phyloP scores from a whole-genome alignment of 2,329 filamentous ascomycete genomes.

The Setomelanomma holmii region DNA sequence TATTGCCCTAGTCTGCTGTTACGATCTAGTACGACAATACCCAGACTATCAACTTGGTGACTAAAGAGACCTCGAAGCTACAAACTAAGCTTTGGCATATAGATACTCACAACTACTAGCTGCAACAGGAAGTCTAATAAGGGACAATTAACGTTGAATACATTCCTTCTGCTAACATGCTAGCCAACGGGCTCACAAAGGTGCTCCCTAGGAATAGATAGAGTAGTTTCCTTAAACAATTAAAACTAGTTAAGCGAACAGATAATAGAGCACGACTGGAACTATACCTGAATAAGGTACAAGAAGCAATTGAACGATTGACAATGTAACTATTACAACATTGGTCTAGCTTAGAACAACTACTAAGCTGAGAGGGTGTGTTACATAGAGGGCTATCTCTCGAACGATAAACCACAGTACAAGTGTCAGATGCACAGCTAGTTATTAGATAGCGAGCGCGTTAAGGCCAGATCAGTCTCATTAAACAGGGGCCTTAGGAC shows the following conservation, averaged over 20 bases:
- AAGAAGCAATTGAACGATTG: neutral
- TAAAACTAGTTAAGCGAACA: neutral
- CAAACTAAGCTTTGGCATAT: slow-evolving; percentile 11
- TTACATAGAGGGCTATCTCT: no score
- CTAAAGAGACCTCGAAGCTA: slow-evolving; percentile 1
- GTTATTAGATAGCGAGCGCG: no score
- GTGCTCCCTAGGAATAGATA: slow-evolving; percentile 6
- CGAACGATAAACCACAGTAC: no score
- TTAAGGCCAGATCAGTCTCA: no score
- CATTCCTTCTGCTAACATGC: slow-evolving; percentile 5
- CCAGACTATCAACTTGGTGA: slow-evolving; percentile 8
- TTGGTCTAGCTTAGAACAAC: neutral
- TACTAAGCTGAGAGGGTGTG: slow-evolving; percentile 6
- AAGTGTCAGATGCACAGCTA: no score
- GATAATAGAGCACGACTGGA: neutral
- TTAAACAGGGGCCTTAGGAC: no score
- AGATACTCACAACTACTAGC: slow-evolving; percentile 13
- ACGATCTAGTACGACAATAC: slow-evolving; percentile 12
- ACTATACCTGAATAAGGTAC: neutral
- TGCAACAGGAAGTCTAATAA: slow-evolving; percentile 5
- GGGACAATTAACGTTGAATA: slow-evolving; percentile 7
- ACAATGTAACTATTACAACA: neutral
- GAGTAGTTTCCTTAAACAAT: neutral
- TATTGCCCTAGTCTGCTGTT: neutral
- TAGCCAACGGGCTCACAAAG: slow-evolving; percentile 8